A percentile compares a stretch with the other conserved stretches of the same genome.
Conservation (phyloP, 2,329 filamentous ascomycete species). For the Laburnicola sp. region DNA sequence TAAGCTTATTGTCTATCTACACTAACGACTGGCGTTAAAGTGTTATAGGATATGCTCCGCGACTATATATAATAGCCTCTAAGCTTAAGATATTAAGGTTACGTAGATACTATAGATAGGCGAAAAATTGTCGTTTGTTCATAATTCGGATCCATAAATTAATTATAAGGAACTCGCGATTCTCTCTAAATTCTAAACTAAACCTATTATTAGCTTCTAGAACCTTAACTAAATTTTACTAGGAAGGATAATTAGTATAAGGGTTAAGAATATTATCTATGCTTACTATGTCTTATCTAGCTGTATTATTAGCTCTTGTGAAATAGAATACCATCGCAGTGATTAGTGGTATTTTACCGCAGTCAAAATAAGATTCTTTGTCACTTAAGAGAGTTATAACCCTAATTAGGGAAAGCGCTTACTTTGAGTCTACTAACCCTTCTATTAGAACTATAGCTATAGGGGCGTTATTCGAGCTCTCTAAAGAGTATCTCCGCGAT, state of each 20-base stretch:
- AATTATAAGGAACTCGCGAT: not conserved
- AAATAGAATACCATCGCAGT: not conserved
- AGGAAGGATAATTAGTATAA: not conserved
- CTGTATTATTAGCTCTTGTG: not conserved
- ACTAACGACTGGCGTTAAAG: not conserved
- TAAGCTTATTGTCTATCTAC: not conserved
- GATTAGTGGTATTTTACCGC: not conserved
- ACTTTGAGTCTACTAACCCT: no score
- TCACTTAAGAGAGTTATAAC: not conserved
- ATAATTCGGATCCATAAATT: not conserved
- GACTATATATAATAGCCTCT: not conserved
- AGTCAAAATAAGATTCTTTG: not conserved
- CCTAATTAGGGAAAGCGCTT: not conserved
- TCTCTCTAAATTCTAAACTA: not conserved
- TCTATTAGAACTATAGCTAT: no score
- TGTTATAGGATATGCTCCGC: not conserved
- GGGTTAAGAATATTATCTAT: not conserved
- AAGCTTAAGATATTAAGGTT: not conserved
- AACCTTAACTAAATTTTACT: not conserved
- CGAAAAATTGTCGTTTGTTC: not conserved
- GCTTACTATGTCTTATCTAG: not conserved
- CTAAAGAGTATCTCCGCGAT: no score
- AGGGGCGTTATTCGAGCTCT: no score
- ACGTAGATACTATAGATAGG: not conserved
- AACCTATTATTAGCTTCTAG: not conserved